Base-by-base conservation (phyloP, 2,329 filamentous ascomycete genomes). In the Colletotrichum tropicicola region DNA sequence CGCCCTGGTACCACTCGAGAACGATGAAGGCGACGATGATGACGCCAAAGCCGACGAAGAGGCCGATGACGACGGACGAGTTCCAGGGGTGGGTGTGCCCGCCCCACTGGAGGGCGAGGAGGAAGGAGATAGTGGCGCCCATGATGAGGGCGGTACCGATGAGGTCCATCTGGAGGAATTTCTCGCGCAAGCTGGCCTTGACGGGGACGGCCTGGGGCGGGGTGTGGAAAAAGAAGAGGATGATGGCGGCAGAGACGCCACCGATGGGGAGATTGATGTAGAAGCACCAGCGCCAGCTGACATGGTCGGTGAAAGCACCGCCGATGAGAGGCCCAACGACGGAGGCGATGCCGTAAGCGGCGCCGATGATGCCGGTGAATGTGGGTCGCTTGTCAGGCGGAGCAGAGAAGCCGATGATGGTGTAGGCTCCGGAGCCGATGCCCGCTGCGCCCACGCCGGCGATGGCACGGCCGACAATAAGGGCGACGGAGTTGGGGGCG, bases 391-490 rank as follows among this genome's bases (percentile, higher is more conserved):
- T 73, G 68, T 74, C 73, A 13, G 76, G 77, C 25, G 73, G 72
- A 4, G 77, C 78, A 32, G 75, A 72, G 59, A 80, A 84, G 1
- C 77, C 83, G 68, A 85, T 82, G 66, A 86, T 84, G 27, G 79
- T 85, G 71, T 68, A 82, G 4, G 79, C 77, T 0, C 85, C 84
- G 2, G 77, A 78, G 53, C 78, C 79, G 10, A 87, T 72, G 12
- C 82, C 86, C 13, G 85, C 81, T 6, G 81, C 81, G 1, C 79
- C 76, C 25, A 85, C 75, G 39, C 78, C 79, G 10, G 81, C 78
- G 32, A 85, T 82, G 59, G 84, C 84, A 53, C 84, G 82, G 54
- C 84, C 85, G 69, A 81, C 80, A 61, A 87, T 83, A 27, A 85
- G 80, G 49, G 83, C 75, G 37, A 79, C 79, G 28, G 83, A 80